Conservation (phyloP, 305 asterid genomes). For the Ruellia speciosa region DNA sequence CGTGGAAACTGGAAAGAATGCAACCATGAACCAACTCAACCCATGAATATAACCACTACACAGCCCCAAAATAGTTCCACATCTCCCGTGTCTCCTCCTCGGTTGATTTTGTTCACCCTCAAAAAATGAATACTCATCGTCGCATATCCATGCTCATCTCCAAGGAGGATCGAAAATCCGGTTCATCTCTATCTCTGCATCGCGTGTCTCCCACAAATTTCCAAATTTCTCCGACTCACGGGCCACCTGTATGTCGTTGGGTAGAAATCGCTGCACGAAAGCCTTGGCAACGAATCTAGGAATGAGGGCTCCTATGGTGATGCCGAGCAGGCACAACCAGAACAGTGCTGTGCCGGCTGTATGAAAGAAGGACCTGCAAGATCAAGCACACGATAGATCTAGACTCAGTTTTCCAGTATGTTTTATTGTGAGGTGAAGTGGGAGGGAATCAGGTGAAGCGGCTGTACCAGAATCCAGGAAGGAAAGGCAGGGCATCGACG, state of each 20-base stretch:
- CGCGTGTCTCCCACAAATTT: conserved; percentile 22
- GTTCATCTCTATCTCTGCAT: conserved; percentile 64
- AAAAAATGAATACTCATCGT: no score
- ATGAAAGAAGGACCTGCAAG: conserved; percentile 65
- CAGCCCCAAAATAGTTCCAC: no score
- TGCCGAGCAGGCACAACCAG: conserved; percentile 72
- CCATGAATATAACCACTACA: no score
- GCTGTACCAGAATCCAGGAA: conserved; percentile 70
- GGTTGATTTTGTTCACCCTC: no score
- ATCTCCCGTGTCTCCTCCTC: no score
- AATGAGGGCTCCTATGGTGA: conserved; percentile 47
- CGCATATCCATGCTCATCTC: conserved; percentile 20
- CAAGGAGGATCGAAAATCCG: conserved; percentile 35
- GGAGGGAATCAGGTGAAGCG: conserved; percentile 4
- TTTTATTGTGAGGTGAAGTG: not conserved
- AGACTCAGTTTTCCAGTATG: not conserved
- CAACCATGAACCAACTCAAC: no score
- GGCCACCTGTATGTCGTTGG: conserved; percentile 65
- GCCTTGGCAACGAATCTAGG: conserved; percentile 71
- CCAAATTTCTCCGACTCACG: conserved; percentile 70
- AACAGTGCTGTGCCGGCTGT: conserved; percentile 48
- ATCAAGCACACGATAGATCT: not conserved
- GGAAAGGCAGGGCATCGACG: conserved; percentile 39
- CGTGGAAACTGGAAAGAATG: no score
- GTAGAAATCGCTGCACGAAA: conserved; percentile 38